Base-by-base conservation (phyloP, 2,329 filamentous ascomycete genomes). In the Exophiala phaeomuriformis region DNA sequence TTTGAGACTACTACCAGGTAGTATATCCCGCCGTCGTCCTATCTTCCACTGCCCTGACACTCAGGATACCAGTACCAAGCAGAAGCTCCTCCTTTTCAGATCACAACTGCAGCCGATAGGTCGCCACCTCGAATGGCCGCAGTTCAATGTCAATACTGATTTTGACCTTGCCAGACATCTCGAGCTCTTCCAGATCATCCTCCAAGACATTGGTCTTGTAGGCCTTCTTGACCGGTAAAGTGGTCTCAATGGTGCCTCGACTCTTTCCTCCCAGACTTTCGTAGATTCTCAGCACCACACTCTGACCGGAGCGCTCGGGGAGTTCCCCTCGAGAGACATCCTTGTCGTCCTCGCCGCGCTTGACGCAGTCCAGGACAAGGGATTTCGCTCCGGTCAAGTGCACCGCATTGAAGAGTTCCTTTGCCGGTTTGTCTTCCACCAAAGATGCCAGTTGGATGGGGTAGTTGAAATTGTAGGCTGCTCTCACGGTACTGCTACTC, bases 391-490 rank as follows among this genome's bases (percentile, higher is more conserved):
- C 84, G 1, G 76, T 75, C n/a, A 96, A 71, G 56, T 78, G 79
- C 65, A 96, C 80, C 0, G 85, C 80, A 36, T 74, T 72, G 57
- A 61, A 60, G n/a, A 61, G 41, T 33, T 62, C 59, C 29, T 57
- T 56, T 4, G 53, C 45, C 8, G 58, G 48, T 10, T 36, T 49
- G 28, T 62, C 51, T 10, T 56, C 54, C 4, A 59, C 53, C 40
- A 59, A 10, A 8, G 60, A 60, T 53, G 74, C 69, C 2, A 68
- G 48, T 8, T 63, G 54, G 59, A 95, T 72, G 0, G 90, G 89
- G 61, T 85, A 88, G 71, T 97, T 96, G 77, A 97, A 94, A 62
- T 91, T 87, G 68, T 86, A 90, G 0, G 86, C 91, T 8, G 90
- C 87, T 54, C 85, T 83, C 42, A 97, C 81, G 0, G 90, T 95